Conservation (phyloP, 805 yeast genomes). For the Metschnikowia drakensbergensis region DNA sequence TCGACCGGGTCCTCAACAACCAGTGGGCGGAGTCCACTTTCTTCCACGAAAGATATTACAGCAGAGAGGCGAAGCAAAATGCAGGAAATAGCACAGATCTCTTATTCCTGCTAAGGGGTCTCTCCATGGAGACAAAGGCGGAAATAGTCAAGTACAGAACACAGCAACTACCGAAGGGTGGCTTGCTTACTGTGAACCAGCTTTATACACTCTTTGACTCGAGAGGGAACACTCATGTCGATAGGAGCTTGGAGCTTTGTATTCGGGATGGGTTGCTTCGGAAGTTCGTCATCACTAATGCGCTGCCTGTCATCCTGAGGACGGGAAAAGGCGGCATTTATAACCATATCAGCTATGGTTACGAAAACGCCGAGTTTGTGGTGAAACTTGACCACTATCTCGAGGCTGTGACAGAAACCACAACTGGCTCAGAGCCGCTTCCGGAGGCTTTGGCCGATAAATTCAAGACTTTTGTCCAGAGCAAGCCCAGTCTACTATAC, state of each 20-base stretch:
- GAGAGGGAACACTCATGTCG: conserved; percentile 49
- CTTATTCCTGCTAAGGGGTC: conserved; percentile 32
- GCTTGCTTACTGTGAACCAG: conserved; percentile 43
- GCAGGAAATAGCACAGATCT: conserved; percentile 22
- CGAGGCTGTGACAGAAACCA: conserved; percentile 15
- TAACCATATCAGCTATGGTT: conserved; percentile 35
- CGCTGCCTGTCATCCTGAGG: conserved; percentile 43
- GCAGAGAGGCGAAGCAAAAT: conserved; percentile 11
- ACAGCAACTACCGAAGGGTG: conserved; percentile 31
- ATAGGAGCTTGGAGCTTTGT: conserved; percentile 38
- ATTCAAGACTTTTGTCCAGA: conserved; percentile 20
- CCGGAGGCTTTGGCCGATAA: conserved; percentile 16
- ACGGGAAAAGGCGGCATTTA: conserved; percentile 24
- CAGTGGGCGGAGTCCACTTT: conserved; percentile 37
- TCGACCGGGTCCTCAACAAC: conserved; percentile 30
- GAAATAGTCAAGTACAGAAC: conserved; percentile 34
- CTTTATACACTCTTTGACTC: conserved; percentile 45
- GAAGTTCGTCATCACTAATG: conserved; percentile 40
- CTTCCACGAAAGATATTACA: conserved; percentile 24
- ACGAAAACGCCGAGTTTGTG: conserved; percentile 39
- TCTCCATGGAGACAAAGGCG: conserved; percentile 33
- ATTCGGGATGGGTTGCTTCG: conserved; percentile 36
- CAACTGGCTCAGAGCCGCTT: conserved; percentile 11
- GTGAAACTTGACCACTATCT: conserved; percentile 25
- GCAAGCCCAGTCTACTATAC: conserved; percentile 28